Percentiles rank a stretch among this genome's conserved stretches.
phyloP scores from a whole-genome alignment of 2,329 filamentous ascomycete genomes.

The Aspergillus bombycis region DNA sequence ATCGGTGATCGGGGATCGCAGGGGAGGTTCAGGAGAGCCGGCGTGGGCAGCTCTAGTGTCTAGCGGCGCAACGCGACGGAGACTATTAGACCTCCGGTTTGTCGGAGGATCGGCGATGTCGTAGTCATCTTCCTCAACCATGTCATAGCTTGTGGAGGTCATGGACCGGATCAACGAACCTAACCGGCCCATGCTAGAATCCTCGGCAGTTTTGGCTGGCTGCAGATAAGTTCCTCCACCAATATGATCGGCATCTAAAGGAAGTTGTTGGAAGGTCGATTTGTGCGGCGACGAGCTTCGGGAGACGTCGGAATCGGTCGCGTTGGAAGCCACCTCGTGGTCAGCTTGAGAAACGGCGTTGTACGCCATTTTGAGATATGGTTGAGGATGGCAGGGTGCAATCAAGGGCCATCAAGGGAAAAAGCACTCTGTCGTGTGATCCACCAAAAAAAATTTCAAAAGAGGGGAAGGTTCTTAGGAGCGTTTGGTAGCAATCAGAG shows the following conservation, averaged over 20 bases:
- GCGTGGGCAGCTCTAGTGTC: slow-evolving; percentile 22
- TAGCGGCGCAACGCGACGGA: slow-evolving; percentile 33
- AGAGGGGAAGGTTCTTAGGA: background rate
- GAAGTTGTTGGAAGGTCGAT: slow-evolving; percentile 32
- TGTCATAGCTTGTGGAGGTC: slow-evolving; percentile 46
- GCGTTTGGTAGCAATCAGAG: background rate
- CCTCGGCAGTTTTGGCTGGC: slow-evolving; percentile 30
- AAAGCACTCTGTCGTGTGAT: slow-evolving; percentile 3
- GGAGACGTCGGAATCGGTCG: slow-evolving; percentile 38
- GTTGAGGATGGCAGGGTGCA: slow-evolving; percentile 6
- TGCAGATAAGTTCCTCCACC: slow-evolving; percentile 33
- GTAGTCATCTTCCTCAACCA: slow-evolving; percentile 53
- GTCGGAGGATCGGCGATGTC: slow-evolving; percentile 37
- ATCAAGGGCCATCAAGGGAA: slow-evolving; percentile 19
- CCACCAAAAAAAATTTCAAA: background rate
- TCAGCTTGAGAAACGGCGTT: slow-evolving; percentile 48
- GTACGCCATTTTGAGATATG: slow-evolving; percentile 43
- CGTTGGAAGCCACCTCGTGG: slow-evolving; percentile 41
- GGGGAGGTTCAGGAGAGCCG: slow-evolving; percentile 34
- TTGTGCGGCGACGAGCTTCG: slow-evolving; percentile 33
- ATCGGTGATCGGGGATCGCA: slow-evolving; percentile 45
- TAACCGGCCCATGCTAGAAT: slow-evolving; percentile 28
- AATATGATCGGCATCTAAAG: slow-evolving; percentile 36
- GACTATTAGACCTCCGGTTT: slow-evolving; percentile 26
- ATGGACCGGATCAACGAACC: slow-evolving; percentile 43